Evolutionary conservation across 177 flowering plant genomes (phyloP), one percentile per base, ranked within the genome.

Genomic region (Vitis hybrid): DNA sequence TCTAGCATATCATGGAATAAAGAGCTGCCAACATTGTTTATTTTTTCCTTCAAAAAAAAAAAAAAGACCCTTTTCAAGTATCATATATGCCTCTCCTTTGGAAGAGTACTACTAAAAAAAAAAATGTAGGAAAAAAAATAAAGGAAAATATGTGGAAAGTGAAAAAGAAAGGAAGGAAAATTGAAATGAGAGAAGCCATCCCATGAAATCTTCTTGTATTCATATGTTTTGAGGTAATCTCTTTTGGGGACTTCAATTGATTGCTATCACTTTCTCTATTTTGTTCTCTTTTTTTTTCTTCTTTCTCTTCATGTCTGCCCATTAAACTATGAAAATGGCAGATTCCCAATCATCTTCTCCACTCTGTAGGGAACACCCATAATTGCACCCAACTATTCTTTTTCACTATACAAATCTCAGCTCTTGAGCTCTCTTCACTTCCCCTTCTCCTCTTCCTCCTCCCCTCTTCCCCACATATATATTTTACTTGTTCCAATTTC

Each of bases 311-410:
- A 62, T 71, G 13, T 55, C 30, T 52, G 46, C 68, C 65, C 68
- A 60, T 58, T 78, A 71, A 67, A 78, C 69, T 66, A 75, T 63
- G 49, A 54, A 32, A 62, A 60, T 66, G 46, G 71, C 52, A 81
- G 78, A 75, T 75, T 75, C 81, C 75, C 79, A 81, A 81, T 75
- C 79, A 72, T 75, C 71, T 52, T 35, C 67, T 72, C 76, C 76
- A 66, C 75, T 49, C 64, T 61, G 54, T 65, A 65, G 73, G 72
- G 72, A 75, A 69, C 76, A 74, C 46, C 56, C 80, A 80, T 80
- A 68, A 81, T 81, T 81, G 74, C 81, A 69, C 81, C 78, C 83
- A 74, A 73, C 58, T 75, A 76, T 71, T 56, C 65, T 66, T 60
- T 70, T 72, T 75, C 62, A 71, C 62, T 63, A 70, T 60, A 62